Evolutionary conservation across 2,329 filamentous ascomycete species (phyloP).

Genomic region (Fusarium napiforme): DNA sequence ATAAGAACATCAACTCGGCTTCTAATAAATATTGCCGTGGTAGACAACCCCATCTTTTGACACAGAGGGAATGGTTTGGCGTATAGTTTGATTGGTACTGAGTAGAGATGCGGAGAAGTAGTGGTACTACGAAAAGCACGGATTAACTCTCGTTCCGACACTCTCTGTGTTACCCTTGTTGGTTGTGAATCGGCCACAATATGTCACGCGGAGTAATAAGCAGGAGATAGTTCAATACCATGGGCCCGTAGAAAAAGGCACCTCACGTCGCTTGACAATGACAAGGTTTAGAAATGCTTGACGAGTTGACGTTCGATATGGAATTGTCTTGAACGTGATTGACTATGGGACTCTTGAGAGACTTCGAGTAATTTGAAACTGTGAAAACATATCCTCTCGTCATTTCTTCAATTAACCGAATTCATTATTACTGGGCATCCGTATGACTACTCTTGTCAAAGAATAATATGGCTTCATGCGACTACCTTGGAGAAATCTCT

Average conservation of each 20-base stretch:
- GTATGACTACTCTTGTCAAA: rapidly evolving
- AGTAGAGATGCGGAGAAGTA: neutral
- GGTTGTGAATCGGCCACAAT: neutral
- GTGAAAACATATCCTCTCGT: rapidly evolving
- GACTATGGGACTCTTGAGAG: too few relatives aligned
- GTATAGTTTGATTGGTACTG: neutral
- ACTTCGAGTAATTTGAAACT: too few relatives aligned
- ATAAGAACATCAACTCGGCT: neutral
- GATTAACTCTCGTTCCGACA: neutral
- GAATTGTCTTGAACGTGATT: too few relatives aligned
- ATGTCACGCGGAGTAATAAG: too few relatives aligned
- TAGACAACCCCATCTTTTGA: neutral
- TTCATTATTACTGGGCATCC: too few relatives aligned
- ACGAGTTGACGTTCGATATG: too few relatives aligned
- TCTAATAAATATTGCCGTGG: neutral
- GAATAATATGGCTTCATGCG: rapidly evolving
- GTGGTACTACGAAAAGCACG: rapidly evolving
- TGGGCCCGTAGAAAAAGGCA: too few relatives aligned
- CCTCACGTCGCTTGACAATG: too few relatives aligned
- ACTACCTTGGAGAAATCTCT: too few relatives aligned
- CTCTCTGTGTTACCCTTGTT: neutral
- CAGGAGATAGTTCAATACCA: too few relatives aligned
- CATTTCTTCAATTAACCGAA: rapidly evolving
- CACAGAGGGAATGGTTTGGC: neutral
- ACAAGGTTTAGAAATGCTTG: too few relatives aligned